Base-by-base conservation (phyloP, 106 monocot genomes). In the Vanilla planifolia region DNA sequence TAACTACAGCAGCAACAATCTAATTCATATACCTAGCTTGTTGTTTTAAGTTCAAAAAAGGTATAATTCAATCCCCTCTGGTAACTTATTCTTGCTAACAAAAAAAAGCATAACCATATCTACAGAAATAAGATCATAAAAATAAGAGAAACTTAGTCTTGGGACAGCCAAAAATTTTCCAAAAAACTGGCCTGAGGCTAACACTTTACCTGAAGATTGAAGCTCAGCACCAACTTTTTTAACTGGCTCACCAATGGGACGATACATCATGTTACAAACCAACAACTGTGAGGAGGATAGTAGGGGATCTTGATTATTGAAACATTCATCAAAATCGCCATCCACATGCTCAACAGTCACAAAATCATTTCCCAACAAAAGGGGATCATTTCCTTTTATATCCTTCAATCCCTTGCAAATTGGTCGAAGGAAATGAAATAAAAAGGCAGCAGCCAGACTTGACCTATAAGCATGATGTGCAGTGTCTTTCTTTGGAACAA, bases 121-220 rank as follows among this genome's bases (percentile, higher is more conserved):
- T 41, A 13, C 40, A 41, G 40, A 5, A 41, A 1, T 15, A 13
- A 57, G 17, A 34, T 2, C 15, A 26, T 33, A 57, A 26, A 3
- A 14, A 1, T 24, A 37, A 16, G 24, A 14, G 42, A 43, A 17
- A 26, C 25, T 8, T 19, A 13, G 9, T 10, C 16, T 11, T 28
- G 27, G n/a, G 16, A 43, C 20, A 43, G 4, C 14, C 11, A 59
- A 60, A 21, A 21, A 34, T 0, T 52, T 26, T 25, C 5, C 11
- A 8, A 24, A 19, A 2, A 11, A 52, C 10, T 5, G 23, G 22
- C 24, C 0, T 43, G 62, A 20, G 33, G 0, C 29, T n/a, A 42
- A 68, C 7, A 56, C 48, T 29, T 59, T 75, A 94, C 93, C 93
- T 52, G 93, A 94, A 71, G 93, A 89, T 78, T 89, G 93, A 53